Evolutionary conservation across 192 early-diverging fungal species (phyloP).

Genomic region (Tieghemiomyces parasiticus): DNA sequence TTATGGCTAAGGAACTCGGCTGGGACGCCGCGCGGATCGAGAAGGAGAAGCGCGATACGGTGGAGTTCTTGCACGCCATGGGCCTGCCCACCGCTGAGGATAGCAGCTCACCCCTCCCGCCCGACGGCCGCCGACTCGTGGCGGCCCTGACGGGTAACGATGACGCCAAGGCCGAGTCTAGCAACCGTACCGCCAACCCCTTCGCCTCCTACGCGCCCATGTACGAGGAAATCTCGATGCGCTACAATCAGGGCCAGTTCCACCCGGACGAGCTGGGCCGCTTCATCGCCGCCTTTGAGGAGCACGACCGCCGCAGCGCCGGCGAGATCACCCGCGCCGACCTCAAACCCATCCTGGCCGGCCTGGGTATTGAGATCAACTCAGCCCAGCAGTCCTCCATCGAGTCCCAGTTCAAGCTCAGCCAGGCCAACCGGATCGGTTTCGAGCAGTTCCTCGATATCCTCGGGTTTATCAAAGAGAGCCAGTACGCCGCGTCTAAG

Average conservation of each 20-base stretch:
- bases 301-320: constrained; percentile 25
- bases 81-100: constrained; percentile 53
- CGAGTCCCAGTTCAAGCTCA: constrained; percentile 12
- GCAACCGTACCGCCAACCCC: constrained; percentile 18
- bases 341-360: constrained; percentile 19
- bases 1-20: constrained; percentile 77
- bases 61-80: constrained; percentile 78
- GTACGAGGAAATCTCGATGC: constrained; percentile 27
- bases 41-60: constrained; percentile 52
- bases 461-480: constrained; percentile 28
- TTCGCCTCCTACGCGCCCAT: constrained; percentile 12
- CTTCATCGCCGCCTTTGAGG: constrained; percentile 26
- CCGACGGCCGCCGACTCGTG: constrained; percentile 10
- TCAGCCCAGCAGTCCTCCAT: constrained; percentile 14
- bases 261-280: constrained; percentile 32
- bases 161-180: neutral
- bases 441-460: constrained; percentile 33
- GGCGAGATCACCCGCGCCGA: constrained; percentile 27
- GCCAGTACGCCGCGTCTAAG: constrained; percentile 18
- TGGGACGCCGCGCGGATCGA: constrained; percentile 55
- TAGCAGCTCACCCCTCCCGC: constrained; percentile 15
- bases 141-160: neutral
- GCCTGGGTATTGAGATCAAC: constrained; percentile 14
- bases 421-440: constrained; percentile 16
- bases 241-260: constrained; percentile 32